Evolutionary conservation across 2,329 filamentous ascomycete species (phyloP), one percentile per base, ranked within the genome.

Genomic region (Chaetomium sp.): DNA sequence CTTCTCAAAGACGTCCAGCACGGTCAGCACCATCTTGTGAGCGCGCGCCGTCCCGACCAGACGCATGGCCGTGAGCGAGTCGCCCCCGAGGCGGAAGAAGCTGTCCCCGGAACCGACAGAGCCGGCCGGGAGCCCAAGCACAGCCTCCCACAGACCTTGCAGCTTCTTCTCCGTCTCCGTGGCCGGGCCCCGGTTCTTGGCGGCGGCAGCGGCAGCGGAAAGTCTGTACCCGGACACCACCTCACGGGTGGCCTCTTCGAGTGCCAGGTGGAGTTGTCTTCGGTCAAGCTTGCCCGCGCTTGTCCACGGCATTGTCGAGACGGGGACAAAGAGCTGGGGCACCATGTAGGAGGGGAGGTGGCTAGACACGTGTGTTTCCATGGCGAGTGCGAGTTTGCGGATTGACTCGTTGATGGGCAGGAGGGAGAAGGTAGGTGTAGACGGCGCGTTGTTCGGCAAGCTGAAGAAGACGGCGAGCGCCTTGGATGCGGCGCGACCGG

Each of bases 1-100:
- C 12, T 67, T 64, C 49, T 68, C 65, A 56, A 73, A 72, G 5
- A 73, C 61, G 19, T 71, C 68, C 21, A 70, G 55, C 2, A 72
- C 67, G 1, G 68, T 68, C 12, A 73, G 42, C 0, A 21, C 56
- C 3, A 72, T 61, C n/a, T 64, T 66, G 45, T 67, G 65, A 4
- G 67, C 66, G 3, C 71, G 68, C 5, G 72, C 71, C 3, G 64
- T 74, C 25, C 81, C 78, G 0, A 84, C 82, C 3, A 84, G 69
- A 47, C 79, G 81, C 74, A 79, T 80, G 2, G 76, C 75, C 10
- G 70, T 66, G 0, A 78, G 68, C 0, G 75, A 77, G 62, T 77
- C 75, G 10, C 77, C 77, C 16, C 75, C 75, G 0, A 77, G 63
- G 1, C 70, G 67, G 67, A 78, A 78, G 67, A 78, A 78, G 64